phyloP scores from a whole-genome alignment of 495 filamentous ascomycete species.

The Penicillium psychrofluorescens region DNA sequence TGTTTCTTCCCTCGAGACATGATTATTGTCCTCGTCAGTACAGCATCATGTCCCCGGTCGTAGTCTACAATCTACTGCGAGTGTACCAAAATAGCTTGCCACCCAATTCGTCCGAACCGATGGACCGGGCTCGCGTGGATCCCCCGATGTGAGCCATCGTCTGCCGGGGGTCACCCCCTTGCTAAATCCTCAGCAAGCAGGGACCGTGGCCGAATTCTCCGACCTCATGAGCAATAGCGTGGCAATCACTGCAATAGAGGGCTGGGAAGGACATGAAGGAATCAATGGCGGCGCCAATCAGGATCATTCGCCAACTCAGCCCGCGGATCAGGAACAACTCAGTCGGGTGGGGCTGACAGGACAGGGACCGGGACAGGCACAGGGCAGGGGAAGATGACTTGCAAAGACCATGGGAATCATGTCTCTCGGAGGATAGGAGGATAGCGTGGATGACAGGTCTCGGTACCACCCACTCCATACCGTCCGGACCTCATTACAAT shows the following conservation, averaged over 20 bases:
- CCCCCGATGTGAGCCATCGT: constrained; percentile 10
- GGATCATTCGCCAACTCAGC: too few species aligned
- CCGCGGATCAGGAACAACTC: background rate
- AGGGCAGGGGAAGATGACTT: too few species aligned
- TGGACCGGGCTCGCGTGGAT: constrained; percentile 14
- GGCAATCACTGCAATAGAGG: background rate
- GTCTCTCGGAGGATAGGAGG: too few species aligned
- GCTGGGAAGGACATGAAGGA: background rate
- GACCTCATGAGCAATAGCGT: constrained; percentile 7
- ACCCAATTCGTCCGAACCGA: constrained; percentile 5
- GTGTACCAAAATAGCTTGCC: background rate
- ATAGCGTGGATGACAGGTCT: too few species aligned
- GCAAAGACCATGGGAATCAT: too few species aligned
- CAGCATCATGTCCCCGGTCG: background rate
- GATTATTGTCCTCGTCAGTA: background rate
- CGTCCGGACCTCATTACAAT: too few species aligned
- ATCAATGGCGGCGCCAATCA: too few species aligned
- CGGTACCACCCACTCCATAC: too few species aligned
- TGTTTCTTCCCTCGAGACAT: too few species aligned
- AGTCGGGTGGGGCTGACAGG: background rate
- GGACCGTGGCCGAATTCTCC: constrained; percentile 19
- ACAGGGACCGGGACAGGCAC: too few species aligned
- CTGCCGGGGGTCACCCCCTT: background rate
- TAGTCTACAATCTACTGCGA: background rate
- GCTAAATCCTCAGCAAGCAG: constrained; percentile 10